Evolutionary conservation across 148 eudicot species (phyloP), one percentile per base, ranked within the genome.

Genomic region (Amaranthus palmeri): DNA sequence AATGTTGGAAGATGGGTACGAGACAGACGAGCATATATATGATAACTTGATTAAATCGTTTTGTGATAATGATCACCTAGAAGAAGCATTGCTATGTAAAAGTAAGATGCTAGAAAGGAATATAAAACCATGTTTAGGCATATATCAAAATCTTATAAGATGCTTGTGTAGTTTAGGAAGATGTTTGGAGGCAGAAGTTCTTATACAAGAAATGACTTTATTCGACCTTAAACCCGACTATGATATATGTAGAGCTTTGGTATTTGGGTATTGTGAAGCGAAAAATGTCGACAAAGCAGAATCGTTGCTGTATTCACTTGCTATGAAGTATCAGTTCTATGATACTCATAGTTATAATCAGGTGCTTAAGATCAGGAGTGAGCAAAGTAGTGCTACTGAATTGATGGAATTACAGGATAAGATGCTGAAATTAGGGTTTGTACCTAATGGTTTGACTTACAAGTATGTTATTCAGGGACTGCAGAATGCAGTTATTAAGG

Each of bases 401-500:
- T 62, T 84, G 69, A 79, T 95, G 84, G 87, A 83, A 76, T 72
- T 95, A 68, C 96, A 95, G 74, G 85, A 86, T 67, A 88, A 82
- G 65, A 85, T 91, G 97, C 72, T 76, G 74, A 91, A 80, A 73
- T 71, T 84, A 65, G 98, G 98, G n/a, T 91, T 77, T 75, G 62
- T 53, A 10, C 95, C 98, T 10, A 91, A 83, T 72, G 79, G 83
- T 15, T 69, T 81, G 81, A 83, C 93, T 44, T 85, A 86, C 75
- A 89, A 86, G 67, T 82, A 86, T 72, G 78, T 88, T 56, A 81
- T 93, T 68, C 77, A 80, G 65, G 96, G 92, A 51, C 59, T 93
- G 63, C 77, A 70, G 76, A 86, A 72, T 78, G 68, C 81, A 60
- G 66, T 63, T 64, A 67, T 43, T 74, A 72, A 63, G 72, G 78